These are phyloP conservation scores for Silene coronaria DNA, from an alignment of 179 eudicot species.

Conservation along the genomic window DNA sequence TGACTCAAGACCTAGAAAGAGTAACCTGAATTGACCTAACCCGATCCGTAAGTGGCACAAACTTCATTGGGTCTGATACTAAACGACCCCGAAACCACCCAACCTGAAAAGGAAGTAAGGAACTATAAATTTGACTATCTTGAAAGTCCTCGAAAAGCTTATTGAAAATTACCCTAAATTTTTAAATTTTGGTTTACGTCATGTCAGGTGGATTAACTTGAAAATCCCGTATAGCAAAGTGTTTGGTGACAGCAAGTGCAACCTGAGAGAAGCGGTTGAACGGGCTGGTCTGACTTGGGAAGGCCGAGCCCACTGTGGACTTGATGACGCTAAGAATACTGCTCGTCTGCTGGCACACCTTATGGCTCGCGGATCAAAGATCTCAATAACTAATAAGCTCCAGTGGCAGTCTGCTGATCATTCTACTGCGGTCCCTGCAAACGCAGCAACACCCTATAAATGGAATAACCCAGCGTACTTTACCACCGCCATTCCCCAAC, in stretches of 20 bases:
- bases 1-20: not conserved
- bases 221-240: conserved; percentile 59
- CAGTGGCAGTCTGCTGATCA: conserved; percentile 37
- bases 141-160: too few relatives aligned
- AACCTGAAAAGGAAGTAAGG: too few relatives aligned
- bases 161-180: not conserved
- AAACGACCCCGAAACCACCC: too few relatives aligned
- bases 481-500: conserved; percentile 25
- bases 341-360: conserved; percentile 63
- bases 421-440: conserved; percentile 13
- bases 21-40: too few relatives aligned
- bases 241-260: conserved; percentile 55
- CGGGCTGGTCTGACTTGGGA: conserved; percentile 82
- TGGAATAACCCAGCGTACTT: conserved; percentile 19
- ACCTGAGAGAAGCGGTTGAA: conserved; percentile 76
- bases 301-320: conserved; percentile 88
- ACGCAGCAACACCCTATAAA: conserved; percentile 31
- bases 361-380: conserved; percentile 60
- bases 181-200: not conserved
- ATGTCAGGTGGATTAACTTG: conserved; percentile 82
- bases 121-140: too few relatives aligned
- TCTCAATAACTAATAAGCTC: conserved; percentile 59
- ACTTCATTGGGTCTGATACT: too few relatives aligned
- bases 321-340: conserved; percentile 90
- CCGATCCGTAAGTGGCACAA: too few relatives aligned